Percentiles rank a stretch among this genome's conserved stretches.
Conservation (phyloP, 2,329 filamentous ascomycete genomes). For the Colletotrichum endophyticum region DNA sequence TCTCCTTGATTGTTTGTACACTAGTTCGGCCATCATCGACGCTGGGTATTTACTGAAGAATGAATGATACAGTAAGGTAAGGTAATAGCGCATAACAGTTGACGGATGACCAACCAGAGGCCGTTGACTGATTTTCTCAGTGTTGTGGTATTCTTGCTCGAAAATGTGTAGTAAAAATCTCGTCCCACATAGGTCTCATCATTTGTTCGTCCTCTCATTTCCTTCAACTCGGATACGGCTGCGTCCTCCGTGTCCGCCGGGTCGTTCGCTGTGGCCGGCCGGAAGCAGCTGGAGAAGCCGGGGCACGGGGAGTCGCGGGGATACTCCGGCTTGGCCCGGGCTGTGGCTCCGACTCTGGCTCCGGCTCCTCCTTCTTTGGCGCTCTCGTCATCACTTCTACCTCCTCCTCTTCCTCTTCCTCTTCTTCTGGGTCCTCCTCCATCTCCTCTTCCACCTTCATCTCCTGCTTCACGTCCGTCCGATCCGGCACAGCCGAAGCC, state of each 20-base stretch:
- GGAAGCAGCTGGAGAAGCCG: neutral
- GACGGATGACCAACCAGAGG: rapidly evolving
- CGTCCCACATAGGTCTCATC: neutral
- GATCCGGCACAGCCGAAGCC: neutral
- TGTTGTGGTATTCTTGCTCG: neutral
- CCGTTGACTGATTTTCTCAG: neutral
- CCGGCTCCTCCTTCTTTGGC: neutral
- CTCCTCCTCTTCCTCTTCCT: neutral
- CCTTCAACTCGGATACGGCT: neutral
- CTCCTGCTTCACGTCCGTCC: neutral
- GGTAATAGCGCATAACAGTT: no score
- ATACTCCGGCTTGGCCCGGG: neutral
- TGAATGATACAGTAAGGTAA: no score
- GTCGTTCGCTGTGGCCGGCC: neutral
- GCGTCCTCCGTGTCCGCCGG: neutral
- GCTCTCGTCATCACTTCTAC: neutral
- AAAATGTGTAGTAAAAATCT: rapidly evolving
- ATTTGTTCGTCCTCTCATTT: rapidly evolving
- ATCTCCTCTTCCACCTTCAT: neutral
- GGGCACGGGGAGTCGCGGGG: neutral
- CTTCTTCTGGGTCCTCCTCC: neutral
- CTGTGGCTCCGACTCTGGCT: neutral
- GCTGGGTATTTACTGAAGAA: no score
- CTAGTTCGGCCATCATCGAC: no score
- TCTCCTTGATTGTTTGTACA: no score